Base-by-base conservation (phyloP, 2,329 filamentous ascomycete species). In the Talaromyces albobiverticillius region DNA sequence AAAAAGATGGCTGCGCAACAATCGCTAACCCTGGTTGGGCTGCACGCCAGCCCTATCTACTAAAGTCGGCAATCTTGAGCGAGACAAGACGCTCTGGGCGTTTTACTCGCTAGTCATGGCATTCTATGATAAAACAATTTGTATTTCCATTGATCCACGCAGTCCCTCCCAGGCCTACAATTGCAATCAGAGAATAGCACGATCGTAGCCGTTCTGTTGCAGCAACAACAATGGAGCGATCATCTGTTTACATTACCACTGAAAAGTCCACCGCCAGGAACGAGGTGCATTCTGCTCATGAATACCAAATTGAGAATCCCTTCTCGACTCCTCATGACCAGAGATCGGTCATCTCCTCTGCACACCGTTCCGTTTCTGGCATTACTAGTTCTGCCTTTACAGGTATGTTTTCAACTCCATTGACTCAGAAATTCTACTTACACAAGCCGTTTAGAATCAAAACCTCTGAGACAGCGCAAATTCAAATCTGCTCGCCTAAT, bases 381-480 rank as follows among this genome's bases (percentile, higher is more conserved):
- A 51, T 20, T 22, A 43, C 42, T 20, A 40, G 18, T 51, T 16
- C 43, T 16, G 45, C 22, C 18, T 55, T 55, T n/a, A 50, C 53
- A 6, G 53, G 53, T 55, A 46, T 25, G 23, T 10, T 49, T 11
- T 29, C 10, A 0, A 22, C 14, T 10, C 36, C n/a, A n/a, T 11
- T 10, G n/a, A 34, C 20, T 4, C 8, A n/a, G 2, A 6, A 8
- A 25, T 13, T 13, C 4, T 20, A 1, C 14, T 34, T 3, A n/a
- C n/a, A 25, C 10, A 29, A 11, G n/a, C 10, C 11, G 20, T 31
- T 25, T 40, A 55, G 53, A 55, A 46, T 49, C 46, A 11, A 55
- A 51, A 38, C 53, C 53, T n/a, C 53, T 55, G 13, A 50, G 53
- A 9, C 53, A 55, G 25, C 41, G 53, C 11, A 55, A 55, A 55